phyloP scores from a whole-genome alignment of 306 rosid genomes.

The Lathyrus aphaca region DNA sequence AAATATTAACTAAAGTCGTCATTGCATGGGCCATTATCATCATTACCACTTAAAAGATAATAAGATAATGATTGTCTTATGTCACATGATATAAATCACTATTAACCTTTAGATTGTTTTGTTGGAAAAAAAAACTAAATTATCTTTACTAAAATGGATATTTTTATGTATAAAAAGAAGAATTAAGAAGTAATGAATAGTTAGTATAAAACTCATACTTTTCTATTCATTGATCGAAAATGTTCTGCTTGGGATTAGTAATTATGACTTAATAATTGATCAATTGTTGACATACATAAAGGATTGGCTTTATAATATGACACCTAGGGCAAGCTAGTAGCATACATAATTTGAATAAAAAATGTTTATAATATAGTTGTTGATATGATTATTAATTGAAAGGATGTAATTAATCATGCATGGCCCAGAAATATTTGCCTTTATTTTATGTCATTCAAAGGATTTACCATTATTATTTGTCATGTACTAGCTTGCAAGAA shows the following conservation, averaged over 20 bases:
- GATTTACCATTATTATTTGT: constrained; percentile 28
- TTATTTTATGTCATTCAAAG: constrained; percentile 27
- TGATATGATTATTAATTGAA: constrained; percentile 12
- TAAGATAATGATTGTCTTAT: too few relatives aligned
- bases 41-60: too few relatives aligned
- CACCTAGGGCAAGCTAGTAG: constrained; percentile 21
- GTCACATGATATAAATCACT: too few relatives aligned
- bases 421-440: constrained; percentile 21
- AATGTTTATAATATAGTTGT: constrained; percentile 12
- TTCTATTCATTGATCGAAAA: too few relatives aligned
- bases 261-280: constrained; percentile 24
- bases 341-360: not conserved
- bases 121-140: too few relatives aligned
- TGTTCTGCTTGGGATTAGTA: not conserved
- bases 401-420: not conserved
- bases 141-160: too few relatives aligned
- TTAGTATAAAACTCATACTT: too few relatives aligned
- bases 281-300: constrained; percentile 27
- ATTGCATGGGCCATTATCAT: too few relatives aligned
- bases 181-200: too few relatives aligned
- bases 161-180: too few relatives aligned
- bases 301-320: constrained; percentile 28
- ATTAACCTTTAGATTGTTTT: too few relatives aligned
- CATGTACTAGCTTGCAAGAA: constrained; percentile 18
- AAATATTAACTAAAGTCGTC: too few relatives aligned